phyloP scores from a whole-genome alignment of 257 asterid species.

The Solanum virginianum region DNA sequence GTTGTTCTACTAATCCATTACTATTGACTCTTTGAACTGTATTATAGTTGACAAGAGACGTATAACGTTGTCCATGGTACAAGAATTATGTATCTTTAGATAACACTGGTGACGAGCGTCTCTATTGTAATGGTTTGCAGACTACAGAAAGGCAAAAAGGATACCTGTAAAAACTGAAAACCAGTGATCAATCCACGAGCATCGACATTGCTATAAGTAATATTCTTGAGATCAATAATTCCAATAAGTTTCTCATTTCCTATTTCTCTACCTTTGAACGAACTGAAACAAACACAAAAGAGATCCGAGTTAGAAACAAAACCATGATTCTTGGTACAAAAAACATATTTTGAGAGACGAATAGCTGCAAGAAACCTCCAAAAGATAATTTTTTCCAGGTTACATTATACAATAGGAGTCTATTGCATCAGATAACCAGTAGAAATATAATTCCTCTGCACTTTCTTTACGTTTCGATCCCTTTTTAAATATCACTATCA shows the following conservation, averaged over 20 bases:
- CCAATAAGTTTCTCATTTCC: constrained; percentile 57
- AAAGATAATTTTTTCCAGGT: not conserved
- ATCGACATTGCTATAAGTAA: constrained; percentile 56
- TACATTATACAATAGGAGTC: not conserved
- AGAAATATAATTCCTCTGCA: not conserved
- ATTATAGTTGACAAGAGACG: not conserved
- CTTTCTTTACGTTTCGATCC: no score
- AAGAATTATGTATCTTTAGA: not conserved
- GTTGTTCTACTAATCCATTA: not conserved
- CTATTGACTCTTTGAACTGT: not conserved
- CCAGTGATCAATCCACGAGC: constrained; percentile 63
- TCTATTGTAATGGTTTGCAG: not conserved
- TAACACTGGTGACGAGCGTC: not conserved
- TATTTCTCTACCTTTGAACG: constrained; percentile 37
- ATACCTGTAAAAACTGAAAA: constrained; percentile 77
- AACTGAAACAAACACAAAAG: constrained; percentile 28
- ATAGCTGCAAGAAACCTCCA: not conserved
- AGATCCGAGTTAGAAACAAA: not conserved
- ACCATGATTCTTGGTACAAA: not conserved
- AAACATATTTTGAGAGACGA: not conserved
- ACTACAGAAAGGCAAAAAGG: not conserved
- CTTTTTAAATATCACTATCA: no score
- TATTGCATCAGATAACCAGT: not conserved
- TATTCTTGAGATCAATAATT: constrained; percentile 46
- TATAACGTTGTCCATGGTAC: not conserved